These are phyloP conservation scores for Rutstroemia sydowiana DNA, from an alignment of 2,329 filamentous ascomycete species.

Conservation along the genomic window DNA sequence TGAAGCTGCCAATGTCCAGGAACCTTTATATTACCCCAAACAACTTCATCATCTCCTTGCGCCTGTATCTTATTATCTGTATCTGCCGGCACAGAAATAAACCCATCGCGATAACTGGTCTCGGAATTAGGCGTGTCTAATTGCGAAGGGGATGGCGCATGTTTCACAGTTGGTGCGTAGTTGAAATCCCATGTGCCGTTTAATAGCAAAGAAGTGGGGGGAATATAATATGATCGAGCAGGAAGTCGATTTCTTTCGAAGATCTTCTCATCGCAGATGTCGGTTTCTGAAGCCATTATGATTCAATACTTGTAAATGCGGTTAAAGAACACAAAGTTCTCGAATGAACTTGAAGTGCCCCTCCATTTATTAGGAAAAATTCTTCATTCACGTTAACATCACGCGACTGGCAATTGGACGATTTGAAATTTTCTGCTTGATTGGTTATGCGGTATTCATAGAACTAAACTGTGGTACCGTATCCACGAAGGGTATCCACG, in stretches of 20 bases:
- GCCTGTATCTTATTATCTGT: neutral
- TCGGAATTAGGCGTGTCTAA: neutral
- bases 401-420: no score
- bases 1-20: constrained; percentile 66
- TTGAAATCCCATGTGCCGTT: constrained; percentile 53
- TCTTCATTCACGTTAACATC: no score
- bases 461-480: no score
- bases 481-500: no score
- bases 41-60: neutral
- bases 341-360: no score
- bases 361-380: neutral
- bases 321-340: no score
- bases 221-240: constrained; percentile 45
- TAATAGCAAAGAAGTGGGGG: constrained; percentile 41
- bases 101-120: neutral
- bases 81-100: neutral
- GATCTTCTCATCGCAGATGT: constrained; percentile 44
- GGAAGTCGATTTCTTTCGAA: constrained; percentile 47
- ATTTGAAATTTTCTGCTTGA: no score
- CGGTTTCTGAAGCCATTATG: constrained; percentile 20
- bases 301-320: no score
- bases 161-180: constrained; percentile 38
- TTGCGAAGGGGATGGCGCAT: constrained; percentile 33
- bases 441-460: no score
- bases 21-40: constrained; percentile 40